A percentile compares a stretch with the other conserved stretches of the same genome.
Evolutionary conservation across 805 yeast species (phyloP).

Genomic region (Candida awuae): DNA sequence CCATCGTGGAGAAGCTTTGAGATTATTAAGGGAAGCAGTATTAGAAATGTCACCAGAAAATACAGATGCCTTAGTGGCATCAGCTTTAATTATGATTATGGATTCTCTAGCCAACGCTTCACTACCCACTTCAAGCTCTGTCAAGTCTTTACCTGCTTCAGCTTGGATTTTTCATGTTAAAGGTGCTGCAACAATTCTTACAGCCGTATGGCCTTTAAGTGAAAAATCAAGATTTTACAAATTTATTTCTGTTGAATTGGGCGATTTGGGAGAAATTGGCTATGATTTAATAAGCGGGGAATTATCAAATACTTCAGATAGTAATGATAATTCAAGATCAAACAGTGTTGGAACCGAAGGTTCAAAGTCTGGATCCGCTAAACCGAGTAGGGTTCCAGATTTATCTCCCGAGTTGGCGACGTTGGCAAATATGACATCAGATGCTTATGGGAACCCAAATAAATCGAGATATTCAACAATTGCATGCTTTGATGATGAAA

Average conservation of each 20-base stretch:
- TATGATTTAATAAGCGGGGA: conserved; percentile 30
- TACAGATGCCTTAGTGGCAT: conserved; percentile 89
- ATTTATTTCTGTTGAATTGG: conserved; percentile 76
- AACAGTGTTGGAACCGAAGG: conserved; percentile 4
- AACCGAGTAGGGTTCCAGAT: background rate
- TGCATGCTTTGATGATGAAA: conserved; percentile 78
- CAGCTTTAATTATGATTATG: conserved; percentile 82
- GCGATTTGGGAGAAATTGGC: conserved; percentile 75
- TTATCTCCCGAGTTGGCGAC: conserved; percentile 24
- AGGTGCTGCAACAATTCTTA: conserved; percentile 91
- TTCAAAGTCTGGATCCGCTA: conserved; percentile 3
- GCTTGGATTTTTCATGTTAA: conserved; percentile 97
- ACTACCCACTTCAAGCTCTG: conserved; percentile 41
- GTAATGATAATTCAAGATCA: conserved; percentile 11
- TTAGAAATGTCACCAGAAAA: conserved; percentile 74
- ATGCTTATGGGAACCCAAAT: conserved; percentile 8
- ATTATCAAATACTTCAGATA: conserved; percentile 23
- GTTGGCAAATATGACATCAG: conserved; percentile 9
- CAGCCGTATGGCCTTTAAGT: conserved; percentile 92
- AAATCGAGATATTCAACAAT: conserved; percentile 43
- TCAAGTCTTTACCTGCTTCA: conserved; percentile 73
- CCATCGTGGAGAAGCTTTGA: conserved; percentile 81
- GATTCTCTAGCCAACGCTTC: conserved; percentile 91
- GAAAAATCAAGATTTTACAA: conserved; percentile 58
- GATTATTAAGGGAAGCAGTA: conserved; percentile 78